A percentile compares a stretch with the other conserved stretches of the same genome.
These are phyloP conservation scores for Pyrus pyrifolia DNA, from an alignment of 306 rosid species.

Conservation along the genomic window DNA sequence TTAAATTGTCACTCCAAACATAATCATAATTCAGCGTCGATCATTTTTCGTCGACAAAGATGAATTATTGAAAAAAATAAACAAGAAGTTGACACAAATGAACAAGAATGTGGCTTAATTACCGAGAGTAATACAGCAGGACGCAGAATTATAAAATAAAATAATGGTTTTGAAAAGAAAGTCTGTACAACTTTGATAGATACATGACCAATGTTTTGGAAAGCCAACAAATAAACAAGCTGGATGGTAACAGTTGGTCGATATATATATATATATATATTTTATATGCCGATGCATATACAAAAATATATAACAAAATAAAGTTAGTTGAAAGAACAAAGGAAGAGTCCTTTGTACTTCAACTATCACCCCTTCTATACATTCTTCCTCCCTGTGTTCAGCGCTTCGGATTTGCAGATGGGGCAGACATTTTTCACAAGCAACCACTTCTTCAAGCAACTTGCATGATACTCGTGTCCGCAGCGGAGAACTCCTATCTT, in stretches of 20 bases:
- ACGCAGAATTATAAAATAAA: conserved; percentile 2
- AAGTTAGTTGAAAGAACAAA: conserved; percentile 22
- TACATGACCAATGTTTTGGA: conserved; percentile 43
- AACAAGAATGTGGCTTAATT: not conserved
- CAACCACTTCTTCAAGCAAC: conserved; percentile 81
- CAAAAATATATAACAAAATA: conserved; percentile 33
- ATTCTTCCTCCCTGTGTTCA: conserved; percentile 31
- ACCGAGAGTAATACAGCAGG: conserved; percentile 14
- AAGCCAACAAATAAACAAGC: conserved; percentile 52
- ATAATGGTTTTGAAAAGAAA: not conserved
- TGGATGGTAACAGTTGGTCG: conserved; percentile 36
- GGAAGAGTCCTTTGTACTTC: conserved; percentile 12
- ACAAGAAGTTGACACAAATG: not conserved
- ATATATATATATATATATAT: conserved; percentile 4
- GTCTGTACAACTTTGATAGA: conserved; percentile 71
- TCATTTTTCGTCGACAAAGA: not conserved
- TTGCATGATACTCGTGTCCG: conserved; percentile 84
- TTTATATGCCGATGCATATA: conserved; percentile 47
- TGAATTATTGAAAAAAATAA: not conserved
- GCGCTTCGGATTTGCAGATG: conserved; percentile 91
- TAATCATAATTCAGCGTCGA: not conserved
- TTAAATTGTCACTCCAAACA: not conserved
- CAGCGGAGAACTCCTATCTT: conserved; percentile 68
- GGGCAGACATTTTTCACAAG: conserved; percentile 85
- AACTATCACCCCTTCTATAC: conserved; percentile 18